These are phyloP conservation scores for Heterobasidion parviporum DNA, from an alignment of 1,284 basidiomycete species.

Conservation along the genomic window DNA sequence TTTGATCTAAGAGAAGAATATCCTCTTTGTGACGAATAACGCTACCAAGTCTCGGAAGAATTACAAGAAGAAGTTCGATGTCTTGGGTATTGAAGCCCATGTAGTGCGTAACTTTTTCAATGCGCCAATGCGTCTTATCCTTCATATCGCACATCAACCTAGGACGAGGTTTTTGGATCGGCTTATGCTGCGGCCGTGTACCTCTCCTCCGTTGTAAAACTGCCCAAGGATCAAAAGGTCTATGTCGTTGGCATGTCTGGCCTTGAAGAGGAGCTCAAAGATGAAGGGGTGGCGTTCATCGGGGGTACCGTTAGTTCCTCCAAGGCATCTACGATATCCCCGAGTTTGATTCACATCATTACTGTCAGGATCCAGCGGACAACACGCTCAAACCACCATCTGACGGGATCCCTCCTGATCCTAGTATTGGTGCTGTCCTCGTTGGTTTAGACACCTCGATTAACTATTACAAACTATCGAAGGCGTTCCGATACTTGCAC, in stretches of 20 bases:
- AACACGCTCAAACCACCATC: conserved; percentile 68
- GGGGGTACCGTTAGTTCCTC: conserved; percentile 76
- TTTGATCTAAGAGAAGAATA: conserved; percentile 60
- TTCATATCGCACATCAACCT: background rate
- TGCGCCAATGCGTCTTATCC: background rate
- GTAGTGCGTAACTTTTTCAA: conserved; percentile 49
- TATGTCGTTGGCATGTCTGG: conserved; percentile 94
- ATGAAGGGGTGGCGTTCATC: conserved; percentile 72
- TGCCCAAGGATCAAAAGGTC: conserved; percentile 89
- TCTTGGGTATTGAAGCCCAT: conserved; percentile 78
- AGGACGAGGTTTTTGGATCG: conserved; percentile 96
- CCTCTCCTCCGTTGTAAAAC: conserved; percentile 80
- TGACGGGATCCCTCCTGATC: conserved; percentile 67
- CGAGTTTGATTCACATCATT: background rate
- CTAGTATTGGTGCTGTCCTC: conserved; percentile 81
- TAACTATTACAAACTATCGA: conserved; percentile 92
- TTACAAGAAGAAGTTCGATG: conserved; percentile 89
- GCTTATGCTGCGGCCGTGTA: conserved; percentile 94
- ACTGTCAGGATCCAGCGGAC: conserved; percentile 70
- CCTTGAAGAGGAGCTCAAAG: conserved; percentile 85
- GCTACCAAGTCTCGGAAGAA: conserved; percentile 87
- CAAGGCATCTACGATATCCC: background rate
- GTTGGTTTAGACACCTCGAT: conserved; percentile 77
- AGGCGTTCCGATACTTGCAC: conserved; percentile 87
- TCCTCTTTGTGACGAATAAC: conserved; percentile 97